Conservation (phyloP, 2,329 filamentous ascomycete species). For the Colletotrichum higginsianum region DNA sequence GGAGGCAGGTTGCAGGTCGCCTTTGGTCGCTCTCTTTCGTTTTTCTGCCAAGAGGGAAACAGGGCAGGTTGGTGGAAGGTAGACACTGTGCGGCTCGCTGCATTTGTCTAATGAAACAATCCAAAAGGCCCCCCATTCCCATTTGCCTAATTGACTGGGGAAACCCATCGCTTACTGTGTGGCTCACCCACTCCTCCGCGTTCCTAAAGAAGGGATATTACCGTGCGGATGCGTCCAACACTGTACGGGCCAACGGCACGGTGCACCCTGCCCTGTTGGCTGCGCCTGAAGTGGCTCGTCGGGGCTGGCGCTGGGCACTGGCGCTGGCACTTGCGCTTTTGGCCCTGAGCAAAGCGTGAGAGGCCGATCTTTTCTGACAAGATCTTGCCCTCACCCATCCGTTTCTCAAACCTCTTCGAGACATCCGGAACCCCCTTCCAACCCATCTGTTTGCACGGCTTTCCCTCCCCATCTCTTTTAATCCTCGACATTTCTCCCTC, state of each 20-base stretch:
- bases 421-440: slow-evolving; percentile 42
- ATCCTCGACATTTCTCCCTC: slow-evolving; percentile 15
- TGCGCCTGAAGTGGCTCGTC: slow-evolving; percentile 12
- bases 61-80: neutral
- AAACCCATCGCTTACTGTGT: slow-evolving; percentile 30
- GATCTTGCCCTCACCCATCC: slow-evolving; percentile 45
- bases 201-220: slow-evolving; percentile 2
- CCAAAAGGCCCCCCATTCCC: slow-evolving; percentile 24
- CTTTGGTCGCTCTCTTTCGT: neutral
- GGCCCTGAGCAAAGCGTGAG: slow-evolving; percentile 33
- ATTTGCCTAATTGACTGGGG: slow-evolving; percentile 34
- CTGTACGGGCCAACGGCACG: neutral
- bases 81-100: slow-evolving; percentile 38
- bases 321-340: slow-evolving; percentile 24
- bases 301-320: slow-evolving; percentile 8
- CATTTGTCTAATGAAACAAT: slow-evolving; percentile 33
- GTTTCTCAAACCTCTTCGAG: slow-evolving; percentile 46
- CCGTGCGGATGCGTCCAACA: neutral
- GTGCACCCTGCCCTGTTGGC: slow-evolving; percentile 8
- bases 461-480: slow-evolving; percentile 42
- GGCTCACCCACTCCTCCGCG: neutral
- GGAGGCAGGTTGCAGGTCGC: slow-evolving; percentile 4
- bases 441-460: slow-evolving; percentile 39
- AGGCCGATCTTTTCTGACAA: slow-evolving; percentile 43
- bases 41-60: neutral